Evolutionary conservation across 1,139 yeast species (phyloP).

Genomic region (Suhomyces chickasaworum): DNA sequence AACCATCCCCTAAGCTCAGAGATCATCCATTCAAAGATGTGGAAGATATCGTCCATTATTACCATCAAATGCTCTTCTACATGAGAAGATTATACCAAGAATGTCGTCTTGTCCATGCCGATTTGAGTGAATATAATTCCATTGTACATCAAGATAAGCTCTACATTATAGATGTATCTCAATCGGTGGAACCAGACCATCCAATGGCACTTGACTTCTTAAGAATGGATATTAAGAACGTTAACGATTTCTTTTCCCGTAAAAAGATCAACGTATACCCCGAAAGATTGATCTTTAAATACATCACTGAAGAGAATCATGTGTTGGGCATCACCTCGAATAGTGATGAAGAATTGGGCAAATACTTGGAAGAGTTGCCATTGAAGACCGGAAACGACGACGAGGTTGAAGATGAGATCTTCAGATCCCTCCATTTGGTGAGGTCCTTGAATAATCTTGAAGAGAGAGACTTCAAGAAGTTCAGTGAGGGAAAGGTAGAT

Average conservation of each 20-base stretch:
- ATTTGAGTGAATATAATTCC: conserved; percentile 90
- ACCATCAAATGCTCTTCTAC: conserved; percentile 77
- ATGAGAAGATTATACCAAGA: conserved; percentile 86
- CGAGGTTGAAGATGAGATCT: conserved; percentile 78
- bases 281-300: conserved; percentile 79
- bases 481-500: conserved; percentile 78
- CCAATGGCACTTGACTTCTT: conserved; percentile 94
- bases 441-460: conserved; percentile 71
- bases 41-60: conserved; percentile 66
- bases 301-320: conserved; percentile 53
- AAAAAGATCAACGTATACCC: conserved; percentile 75
- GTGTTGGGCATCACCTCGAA: conserved; percentile 40
- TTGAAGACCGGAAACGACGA: conserved; percentile 54
- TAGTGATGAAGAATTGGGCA: conserved; percentile 42
- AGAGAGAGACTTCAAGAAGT: conserved; percentile 86
- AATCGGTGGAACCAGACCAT: conserved; percentile 96
- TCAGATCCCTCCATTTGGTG: conserved; percentile 83
- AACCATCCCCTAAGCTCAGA: conserved; percentile 84
- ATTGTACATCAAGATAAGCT: conserved; percentile 80
- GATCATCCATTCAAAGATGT: conserved; percentile 72
- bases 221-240: conserved; percentile 96
- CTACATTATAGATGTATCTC: conserved; percentile 95
- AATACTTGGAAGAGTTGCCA: conserved; percentile 49
- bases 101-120: conserved; percentile 94
- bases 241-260: conserved; percentile 79